Conservation (phyloP, 257 asterid species). For the Solanum medicagineum region DNA sequence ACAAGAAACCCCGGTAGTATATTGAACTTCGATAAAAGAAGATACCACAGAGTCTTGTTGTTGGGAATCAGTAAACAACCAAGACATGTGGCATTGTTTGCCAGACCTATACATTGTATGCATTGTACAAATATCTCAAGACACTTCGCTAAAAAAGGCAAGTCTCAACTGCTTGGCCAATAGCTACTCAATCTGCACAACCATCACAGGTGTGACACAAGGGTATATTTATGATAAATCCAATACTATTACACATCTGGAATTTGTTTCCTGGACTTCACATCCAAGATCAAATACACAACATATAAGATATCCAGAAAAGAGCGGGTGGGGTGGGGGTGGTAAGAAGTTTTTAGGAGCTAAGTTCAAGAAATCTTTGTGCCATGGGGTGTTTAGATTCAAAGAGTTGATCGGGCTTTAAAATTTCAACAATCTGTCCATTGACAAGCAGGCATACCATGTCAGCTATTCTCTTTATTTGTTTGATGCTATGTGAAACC, state of each 20-base stretch:
- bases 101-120: not conserved
- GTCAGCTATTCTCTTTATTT: constrained; percentile 66
- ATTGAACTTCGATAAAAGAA: not conserved
- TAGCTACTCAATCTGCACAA: not conserved
- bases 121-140: not conserved
- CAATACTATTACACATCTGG: not conserved
- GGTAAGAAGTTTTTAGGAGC: constrained; percentile 6
- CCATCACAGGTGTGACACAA: not conserved
- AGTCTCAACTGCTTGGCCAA: not conserved
- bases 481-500: constrained; percentile 74
- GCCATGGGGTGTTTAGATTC: constrained; percentile 76
- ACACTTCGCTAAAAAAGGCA: not conserved
- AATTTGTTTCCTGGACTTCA: not conserved
- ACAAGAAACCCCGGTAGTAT: not conserved
- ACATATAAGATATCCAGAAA: not conserved
- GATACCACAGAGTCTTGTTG: not conserved
- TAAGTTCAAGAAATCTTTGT: constrained; percentile 54
- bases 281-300: not conserved
- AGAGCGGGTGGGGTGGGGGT: not conserved
- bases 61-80: not conserved
- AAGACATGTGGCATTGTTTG: not conserved
- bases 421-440: constrained; percentile 61
- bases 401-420: constrained; percentile 41
- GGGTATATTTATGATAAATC: not conserved
- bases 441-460: constrained; percentile 52